A percentile compares a stretch with the other conserved stretches of the same genome.
Conservation (phyloP, 495 filamentous ascomycete genomes). For the Sporormia fimetaria region DNA sequence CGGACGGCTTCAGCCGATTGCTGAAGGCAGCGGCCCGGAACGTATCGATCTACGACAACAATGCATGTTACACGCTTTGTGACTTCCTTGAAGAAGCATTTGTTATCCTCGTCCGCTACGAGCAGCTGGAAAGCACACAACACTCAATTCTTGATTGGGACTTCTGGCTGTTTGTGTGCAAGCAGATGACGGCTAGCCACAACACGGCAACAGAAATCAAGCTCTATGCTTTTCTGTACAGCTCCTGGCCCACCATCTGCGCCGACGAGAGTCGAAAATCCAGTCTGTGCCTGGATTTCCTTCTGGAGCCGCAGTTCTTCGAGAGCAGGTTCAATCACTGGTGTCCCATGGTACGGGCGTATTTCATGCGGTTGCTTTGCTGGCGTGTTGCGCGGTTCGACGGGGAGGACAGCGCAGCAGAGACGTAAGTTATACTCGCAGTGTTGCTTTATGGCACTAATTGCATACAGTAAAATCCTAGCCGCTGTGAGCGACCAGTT, state of each 20-base stretch:
- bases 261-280: constrained; percentile 58
- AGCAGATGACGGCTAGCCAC: constrained; percentile 72
- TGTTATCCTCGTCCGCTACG: constrained; percentile 47
- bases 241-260: constrained; percentile 64
- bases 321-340: constrained; percentile 86
- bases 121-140: constrained; percentile 36
- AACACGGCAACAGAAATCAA: constrained; percentile 93
- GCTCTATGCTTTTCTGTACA: constrained; percentile 74
- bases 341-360: constrained; percentile 96
- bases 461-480: constrained; percentile 47
- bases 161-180: constrained; percentile 81
- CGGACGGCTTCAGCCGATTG: constrained; percentile 61
- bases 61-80: constrained; percentile 82
- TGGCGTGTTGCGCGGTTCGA: constrained; percentile 81
- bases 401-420: constrained; percentile 52
- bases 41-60: constrained; percentile 74
- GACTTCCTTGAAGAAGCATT: constrained; percentile 82
- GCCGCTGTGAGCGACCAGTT: constrained; percentile 57
- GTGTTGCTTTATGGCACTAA: constrained; percentile 1
- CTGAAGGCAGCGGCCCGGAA: constrained; percentile 62
- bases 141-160: constrained; percentile 56
- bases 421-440: constrained; percentile 47
- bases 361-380: constrained; percentile 86
- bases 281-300: constrained; percentile 62
- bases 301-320: constrained; percentile 69